Conservation (phyloP, 2,329 filamentous ascomycete genomes). For the Pseudonectria buxi region DNA sequence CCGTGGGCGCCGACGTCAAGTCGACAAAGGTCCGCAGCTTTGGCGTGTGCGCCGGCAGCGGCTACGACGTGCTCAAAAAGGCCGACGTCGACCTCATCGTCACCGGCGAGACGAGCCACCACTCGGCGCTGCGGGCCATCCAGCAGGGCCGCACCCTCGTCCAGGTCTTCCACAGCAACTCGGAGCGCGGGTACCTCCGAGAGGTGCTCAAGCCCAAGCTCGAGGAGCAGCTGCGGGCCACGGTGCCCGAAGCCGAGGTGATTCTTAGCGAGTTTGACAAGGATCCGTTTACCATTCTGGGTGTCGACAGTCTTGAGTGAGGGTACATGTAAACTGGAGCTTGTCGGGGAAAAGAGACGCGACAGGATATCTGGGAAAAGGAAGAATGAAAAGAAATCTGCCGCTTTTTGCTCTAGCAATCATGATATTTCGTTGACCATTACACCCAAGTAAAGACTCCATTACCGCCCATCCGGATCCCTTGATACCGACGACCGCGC, state of each 20-base stretch:
- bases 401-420: background rate
- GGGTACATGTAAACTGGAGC: too few relatives aligned
- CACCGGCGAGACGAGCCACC: conserved; percentile 89
- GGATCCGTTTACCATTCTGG: conserved; percentile 81
- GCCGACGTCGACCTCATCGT: conserved; percentile 73
- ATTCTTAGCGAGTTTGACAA: conserved; percentile 71
- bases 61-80: conserved; percentile 66
- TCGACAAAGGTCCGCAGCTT: conserved; percentile 54
- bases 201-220: conserved; percentile 63
- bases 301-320: conserved; percentile 34
- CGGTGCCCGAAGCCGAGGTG: conserved; percentile 50
- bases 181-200: conserved; percentile 75
- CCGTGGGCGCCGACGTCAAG: conserved; percentile 39
- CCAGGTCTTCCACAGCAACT: conserved; percentile 87
- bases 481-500: conserved; percentile 2
- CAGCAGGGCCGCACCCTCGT: conserved; percentile 79
- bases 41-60: conserved; percentile 85
- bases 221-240: conserved; percentile 47
- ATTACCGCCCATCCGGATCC: conserved; percentile 2
- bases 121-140: conserved; percentile 79
- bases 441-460: background rate
- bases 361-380: too few relatives aligned
- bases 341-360: too few relatives aligned
- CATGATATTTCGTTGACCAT: background rate
- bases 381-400: background rate